Conservation (phyloP, 768 basidiomycete species). For the Chiua virens region DNA sequence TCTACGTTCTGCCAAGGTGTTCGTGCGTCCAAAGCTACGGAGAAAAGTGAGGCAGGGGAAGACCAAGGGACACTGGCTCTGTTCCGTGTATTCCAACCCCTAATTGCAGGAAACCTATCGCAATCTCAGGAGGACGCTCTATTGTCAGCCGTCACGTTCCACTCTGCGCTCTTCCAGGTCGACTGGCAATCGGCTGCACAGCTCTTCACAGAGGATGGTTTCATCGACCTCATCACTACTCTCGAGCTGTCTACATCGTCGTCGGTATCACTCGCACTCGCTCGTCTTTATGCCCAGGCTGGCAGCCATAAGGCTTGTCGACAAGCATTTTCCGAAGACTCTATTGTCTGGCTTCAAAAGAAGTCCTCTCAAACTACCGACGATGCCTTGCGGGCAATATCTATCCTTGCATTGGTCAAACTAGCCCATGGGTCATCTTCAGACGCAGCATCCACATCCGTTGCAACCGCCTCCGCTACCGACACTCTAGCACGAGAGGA, state of each 20-base stretch:
- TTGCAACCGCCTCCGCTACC: constrained; percentile 9
- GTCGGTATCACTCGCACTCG: constrained; percentile 56
- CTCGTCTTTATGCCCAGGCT: constrained; percentile 75
- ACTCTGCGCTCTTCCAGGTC: constrained; percentile 83
- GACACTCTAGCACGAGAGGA: constrained; percentile 30
- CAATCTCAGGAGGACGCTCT: constrained; percentile 55
- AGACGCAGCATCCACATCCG: constrained; percentile 36
- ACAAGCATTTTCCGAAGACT: constrained; percentile 53
- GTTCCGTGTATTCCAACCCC: constrained; percentile 48
- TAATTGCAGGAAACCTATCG: constrained; percentile 48
- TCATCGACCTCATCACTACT: constrained; percentile 59
- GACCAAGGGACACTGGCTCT: constrained; percentile 53
- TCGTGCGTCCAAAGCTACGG: constrained; percentile 37
- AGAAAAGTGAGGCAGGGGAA: constrained; percentile 34
- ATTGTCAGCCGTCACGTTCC: constrained; percentile 59
- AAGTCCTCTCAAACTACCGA: constrained; percentile 51
- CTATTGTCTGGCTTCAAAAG: constrained; percentile 64
- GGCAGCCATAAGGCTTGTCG: constrained; percentile 74
- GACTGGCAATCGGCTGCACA: constrained; percentile 65
- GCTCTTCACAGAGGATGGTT: constrained; percentile 63
- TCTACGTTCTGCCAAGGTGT: constrained; percentile 67
- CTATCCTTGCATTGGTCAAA: constrained; percentile 79
- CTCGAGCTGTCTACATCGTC: constrained; percentile 61
- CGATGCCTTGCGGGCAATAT: constrained; percentile 51
- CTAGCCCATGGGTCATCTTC: constrained; percentile 55